Conservation (phyloP, 371 early-diverging fungal genomes). For the Mucor plumbeus region DNA sequence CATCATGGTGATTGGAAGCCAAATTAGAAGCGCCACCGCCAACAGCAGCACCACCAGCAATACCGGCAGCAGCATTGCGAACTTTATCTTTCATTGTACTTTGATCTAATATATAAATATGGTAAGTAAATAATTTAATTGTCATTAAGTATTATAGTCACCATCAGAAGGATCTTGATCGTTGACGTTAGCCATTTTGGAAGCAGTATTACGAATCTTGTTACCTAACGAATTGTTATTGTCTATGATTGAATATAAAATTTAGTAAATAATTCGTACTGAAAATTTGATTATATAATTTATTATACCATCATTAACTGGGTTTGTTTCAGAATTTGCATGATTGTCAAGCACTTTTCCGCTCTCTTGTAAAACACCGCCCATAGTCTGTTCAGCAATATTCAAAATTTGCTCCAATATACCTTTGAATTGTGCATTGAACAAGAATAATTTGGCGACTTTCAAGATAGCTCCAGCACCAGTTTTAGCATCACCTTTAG, state of each 20-base stretch:
- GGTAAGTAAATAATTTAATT: background rate
- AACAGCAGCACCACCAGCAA: background rate
- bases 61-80: background rate
- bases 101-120: background rate
- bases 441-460: slow-evolving; percentile 10
- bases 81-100: background rate
- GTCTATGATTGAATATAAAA: too few relatives aligned
- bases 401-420: slow-evolving; percentile 10
- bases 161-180: background rate
- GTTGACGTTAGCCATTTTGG: background rate
- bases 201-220: background rate
- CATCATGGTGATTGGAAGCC: background rate
- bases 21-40: background rate
- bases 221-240: background rate
- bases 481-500: background rate
- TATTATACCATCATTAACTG: background rate
- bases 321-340: background rate
- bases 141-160: background rate
- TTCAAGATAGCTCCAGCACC: slow-evolving; percentile 4
- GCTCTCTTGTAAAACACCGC: background rate
- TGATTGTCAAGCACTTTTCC: slow-evolving; percentile 1
- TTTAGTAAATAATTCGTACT: too few relatives aligned
- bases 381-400: slow-evolving; percentile 15
- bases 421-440: slow-evolving; percentile 15
- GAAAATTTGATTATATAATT: background rate